phyloP scores from a whole-genome alignment of 805 yeast genomes.

The Cyberlindnera maritima region DNA sequence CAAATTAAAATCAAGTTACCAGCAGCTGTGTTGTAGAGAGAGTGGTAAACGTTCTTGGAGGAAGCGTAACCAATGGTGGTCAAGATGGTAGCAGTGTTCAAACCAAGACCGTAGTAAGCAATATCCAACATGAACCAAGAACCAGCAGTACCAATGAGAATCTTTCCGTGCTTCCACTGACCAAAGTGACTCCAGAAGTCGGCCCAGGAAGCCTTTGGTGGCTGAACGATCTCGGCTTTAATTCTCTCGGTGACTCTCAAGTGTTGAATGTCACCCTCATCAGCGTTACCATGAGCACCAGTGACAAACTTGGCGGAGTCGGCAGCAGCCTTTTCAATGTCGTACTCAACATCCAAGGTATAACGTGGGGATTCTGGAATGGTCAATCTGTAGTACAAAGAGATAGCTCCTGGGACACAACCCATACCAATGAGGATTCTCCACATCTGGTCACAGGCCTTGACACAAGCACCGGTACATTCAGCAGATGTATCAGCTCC shows the following conservation, averaged over 20 bases:
- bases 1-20: conserved; percentile 91
- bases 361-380: conserved; percentile 95
- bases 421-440: conserved; percentile 88
- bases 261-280: conserved; percentile 39
- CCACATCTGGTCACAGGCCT: conserved; percentile 93
- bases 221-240: conserved; percentile 49
- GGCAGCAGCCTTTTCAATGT: conserved; percentile 54
- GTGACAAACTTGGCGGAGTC: conserved; percentile 50
- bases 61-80: conserved; percentile 83
- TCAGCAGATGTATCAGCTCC: conserved; percentile 50
- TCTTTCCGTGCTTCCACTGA: conserved; percentile 83
- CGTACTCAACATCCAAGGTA: conserved; percentile 69
- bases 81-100: conserved; percentile 77
- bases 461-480: conserved; percentile 66
- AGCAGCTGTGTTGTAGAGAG: conserved; percentile 75
- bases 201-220: conserved; percentile 78
- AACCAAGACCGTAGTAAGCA: conserved; percentile 86
- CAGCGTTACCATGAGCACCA: conserved; percentile 52
- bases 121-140: conserved; percentile 90
- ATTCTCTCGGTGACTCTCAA: conserved; percentile 47
- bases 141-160: conserved; percentile 85
- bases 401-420: conserved; percentile 81
- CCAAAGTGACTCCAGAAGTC: conserved; percentile 74
- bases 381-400: conserved; percentile 87
- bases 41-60: conserved; percentile 62